phyloP scores from a whole-genome alignment of 352 stramenopile genomes.

The Saprolegnia parasitica region DNA sequence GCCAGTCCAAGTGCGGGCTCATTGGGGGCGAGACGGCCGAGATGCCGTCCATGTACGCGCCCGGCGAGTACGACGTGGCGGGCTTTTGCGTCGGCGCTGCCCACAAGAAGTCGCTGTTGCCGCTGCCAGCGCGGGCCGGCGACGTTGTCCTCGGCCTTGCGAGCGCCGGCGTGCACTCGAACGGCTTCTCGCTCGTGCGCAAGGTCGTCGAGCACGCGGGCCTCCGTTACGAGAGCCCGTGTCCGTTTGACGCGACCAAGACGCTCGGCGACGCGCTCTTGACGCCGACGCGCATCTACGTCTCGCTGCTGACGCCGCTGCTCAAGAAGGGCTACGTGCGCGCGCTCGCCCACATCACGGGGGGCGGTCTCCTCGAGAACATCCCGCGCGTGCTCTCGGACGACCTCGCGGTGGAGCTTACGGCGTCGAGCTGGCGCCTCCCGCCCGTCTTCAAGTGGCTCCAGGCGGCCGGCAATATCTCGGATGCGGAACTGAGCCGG shows the following conservation, averaged over 20 bases:
- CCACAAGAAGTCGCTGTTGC: conserved; percentile 72
- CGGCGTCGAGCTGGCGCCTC: conserved; percentile 85
- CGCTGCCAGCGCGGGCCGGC: conserved; percentile 82
- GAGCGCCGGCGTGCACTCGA: conserved; percentile 97
- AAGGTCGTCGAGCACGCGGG: conserved; percentile 93
- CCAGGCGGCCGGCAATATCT: conserved; percentile 87
- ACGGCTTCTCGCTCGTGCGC: conserved; percentile 98
- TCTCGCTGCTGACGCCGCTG: conserved; percentile 83
- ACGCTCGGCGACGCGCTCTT: conserved; percentile 93
- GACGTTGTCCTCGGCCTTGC: conserved; percentile 94
- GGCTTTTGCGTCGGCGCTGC: conserved; percentile 98
- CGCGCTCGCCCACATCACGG: conserved; percentile 98
- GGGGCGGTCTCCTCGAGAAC: conserved; percentile 97
- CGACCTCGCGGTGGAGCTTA: conserved; percentile 90
- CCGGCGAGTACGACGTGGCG: conserved; percentile 98
- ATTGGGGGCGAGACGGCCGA: conserved; percentile 97
- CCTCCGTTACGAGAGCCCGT: conserved; percentile 71
- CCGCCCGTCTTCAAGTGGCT: conserved; percentile 98
- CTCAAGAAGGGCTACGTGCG: conserved; percentile 81
- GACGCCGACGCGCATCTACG: conserved; percentile 97
- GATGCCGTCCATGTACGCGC: conserved; percentile 98
- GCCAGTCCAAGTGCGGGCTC: conserved; percentile 92
- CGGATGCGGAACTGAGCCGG: conserved; percentile 92
- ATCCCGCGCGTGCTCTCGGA: conserved; percentile 93
- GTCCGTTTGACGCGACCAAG: conserved; percentile 63